These are phyloP conservation scores for Lathyrus sativus DNA, from an alignment of 306 rosid species.

Conservation along the genomic window DNA sequence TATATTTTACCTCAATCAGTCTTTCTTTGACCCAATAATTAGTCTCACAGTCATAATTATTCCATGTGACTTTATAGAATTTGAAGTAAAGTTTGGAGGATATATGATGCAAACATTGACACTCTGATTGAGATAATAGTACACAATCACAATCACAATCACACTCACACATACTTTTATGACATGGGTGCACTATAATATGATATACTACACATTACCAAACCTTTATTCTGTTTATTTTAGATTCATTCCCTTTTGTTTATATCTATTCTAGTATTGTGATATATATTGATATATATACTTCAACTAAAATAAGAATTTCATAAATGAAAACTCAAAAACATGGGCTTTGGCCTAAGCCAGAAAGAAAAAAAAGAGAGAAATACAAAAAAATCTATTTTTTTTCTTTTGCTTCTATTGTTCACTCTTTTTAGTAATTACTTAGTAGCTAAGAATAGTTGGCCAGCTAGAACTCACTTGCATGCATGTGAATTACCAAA, in stretches of 20 bases:
- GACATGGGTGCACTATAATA: too few relatives aligned
- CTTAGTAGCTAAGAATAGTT: conserved; percentile 21
- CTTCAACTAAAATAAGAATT: conserved; percentile 26
- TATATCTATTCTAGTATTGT: not conserved
- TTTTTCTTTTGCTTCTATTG: not conserved
- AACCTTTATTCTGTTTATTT: not conserved
- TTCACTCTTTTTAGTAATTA: conserved; percentile 10
- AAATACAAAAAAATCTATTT: not conserved
- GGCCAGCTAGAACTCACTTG: conserved; percentile 7
- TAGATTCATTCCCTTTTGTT: not conserved
- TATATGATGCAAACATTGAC: not conserved
- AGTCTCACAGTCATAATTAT: conserved; percentile 31
- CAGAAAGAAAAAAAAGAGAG: too few relatives aligned
- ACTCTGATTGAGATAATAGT: not conserved
- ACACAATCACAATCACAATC: too few relatives aligned
- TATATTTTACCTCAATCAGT: not conserved
- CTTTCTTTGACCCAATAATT: conserved; percentile 34
- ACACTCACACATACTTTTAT: too few relatives aligned
- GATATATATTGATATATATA: not conserved
- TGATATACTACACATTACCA: not conserved
- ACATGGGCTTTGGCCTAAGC: too few relatives aligned
- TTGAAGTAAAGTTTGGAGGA: conserved; percentile 12
- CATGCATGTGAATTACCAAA: conserved; percentile 32
- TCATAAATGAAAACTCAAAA: too few relatives aligned
- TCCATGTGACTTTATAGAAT: conserved; percentile 36